Percentiles rank a stretch among this genome's conserved stretches.
These are phyloP conservation scores for Papiliotrema laurentii DNA, from an alignment of 1,284 basidiomycete genomes.

Conservation along the genomic window DNA sequence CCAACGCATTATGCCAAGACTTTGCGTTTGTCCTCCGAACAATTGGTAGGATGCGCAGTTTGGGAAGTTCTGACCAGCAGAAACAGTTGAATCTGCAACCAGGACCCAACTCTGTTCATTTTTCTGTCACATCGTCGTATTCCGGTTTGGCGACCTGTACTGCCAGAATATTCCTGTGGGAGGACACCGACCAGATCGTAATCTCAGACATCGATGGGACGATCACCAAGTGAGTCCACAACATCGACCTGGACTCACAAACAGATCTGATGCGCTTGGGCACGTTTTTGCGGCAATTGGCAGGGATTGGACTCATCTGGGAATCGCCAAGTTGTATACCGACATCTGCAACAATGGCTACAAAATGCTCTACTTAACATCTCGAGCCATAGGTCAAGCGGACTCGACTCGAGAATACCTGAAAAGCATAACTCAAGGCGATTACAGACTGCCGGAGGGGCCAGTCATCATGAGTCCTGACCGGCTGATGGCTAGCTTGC, in stretches of 20 bases:
- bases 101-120: conserved; percentile 89
- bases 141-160: conserved; percentile 82
- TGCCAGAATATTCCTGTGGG: conserved; percentile 94
- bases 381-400: conserved; percentile 95
- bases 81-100: conserved; percentile 81
- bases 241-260: conserved; percentile 4
- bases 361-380: conserved; percentile 97
- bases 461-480: conserved; percentile 99
- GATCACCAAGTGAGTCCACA: conserved; percentile 78
- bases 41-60: conserved; percentile 56
- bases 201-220: conserved; percentile 99
- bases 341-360: conserved; percentile 96
- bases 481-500: conserved; percentile 86
- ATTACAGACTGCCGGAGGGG: conserved; percentile 92
- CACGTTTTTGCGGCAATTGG: conserved; percentile 99
- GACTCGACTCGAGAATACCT: conserved; percentile 95
- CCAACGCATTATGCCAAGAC: conserved; percentile 76
- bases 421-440: conserved; percentile 89
- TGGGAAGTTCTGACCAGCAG: conserved; percentile 47
- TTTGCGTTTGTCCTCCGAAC: conserved; percentile 75
- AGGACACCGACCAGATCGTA: conserved; percentile 80
- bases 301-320: conserved; percentile 98
- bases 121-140: conserved; percentile 77
- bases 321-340: conserved; percentile 96
- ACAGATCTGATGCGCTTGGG: conserved; percentile 90